Evolutionary conservation across 1,284 basidiomycete species (phyloP), one percentile per base, ranked within the genome.

Genomic region (Coriolopsis trogii): DNA sequence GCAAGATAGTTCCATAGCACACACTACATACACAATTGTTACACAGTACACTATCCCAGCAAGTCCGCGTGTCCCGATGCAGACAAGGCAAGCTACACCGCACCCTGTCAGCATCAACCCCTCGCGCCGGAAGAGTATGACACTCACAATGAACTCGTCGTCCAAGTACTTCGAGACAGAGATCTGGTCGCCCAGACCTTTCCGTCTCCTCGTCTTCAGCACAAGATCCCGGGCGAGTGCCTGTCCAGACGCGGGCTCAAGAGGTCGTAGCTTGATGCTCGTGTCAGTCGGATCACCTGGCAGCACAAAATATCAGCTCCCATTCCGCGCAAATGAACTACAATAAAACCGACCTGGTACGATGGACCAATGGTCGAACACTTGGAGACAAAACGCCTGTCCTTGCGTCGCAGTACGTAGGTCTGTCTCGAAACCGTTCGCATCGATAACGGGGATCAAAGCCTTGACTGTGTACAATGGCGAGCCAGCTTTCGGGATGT

Each of bases 381-480:
- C 84, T 72, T 98, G 95, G 60, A 96, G 76, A 63, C 92, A 95
- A 76, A 99, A 98, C 13, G 97, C 97, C 71, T 98, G 95, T 20
- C 97, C 97, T 70, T 97, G 91, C 21, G 97, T 99, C 43, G 95
- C 93, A 33, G 95, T 98, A 62, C 97, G 78, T 67, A 99, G 73
- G 75, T 99, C 97, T 6, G 95, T 98, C 76, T 99, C 97, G 71
- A 99, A 99, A 0, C 97, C 97, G 66, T 98, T 98, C 29, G 97
- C 93, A 67, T 99, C 97, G 59, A 99, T 94, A 33, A 98, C 97
- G 6, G 97, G 97, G 53, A 99, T 95, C 50, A 96, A 84, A 1
- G 97, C 97, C 71, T 98, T 95, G 57, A 99, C 93, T 0, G 96
- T 99, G 74, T 95, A 98, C 51, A 99, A 72, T 21, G 97, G 96